Conservation (phyloP, 345 rosid genomes). For the Pistacia atlantica region DNA sequence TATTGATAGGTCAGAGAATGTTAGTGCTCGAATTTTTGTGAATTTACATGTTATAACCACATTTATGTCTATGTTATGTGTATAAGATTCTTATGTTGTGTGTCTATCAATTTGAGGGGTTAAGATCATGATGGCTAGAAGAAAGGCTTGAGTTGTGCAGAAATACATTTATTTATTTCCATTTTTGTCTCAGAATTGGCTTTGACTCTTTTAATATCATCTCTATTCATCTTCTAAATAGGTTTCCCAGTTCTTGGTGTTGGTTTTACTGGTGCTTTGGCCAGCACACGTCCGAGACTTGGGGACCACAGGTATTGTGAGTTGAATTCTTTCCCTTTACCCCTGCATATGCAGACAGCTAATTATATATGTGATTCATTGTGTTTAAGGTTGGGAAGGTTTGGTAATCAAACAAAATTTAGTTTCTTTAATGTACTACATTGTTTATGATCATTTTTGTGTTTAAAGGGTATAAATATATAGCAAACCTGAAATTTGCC, state of each 20-base stretch:
- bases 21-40: not conserved
- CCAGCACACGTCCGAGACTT: slow-evolving; percentile 56
- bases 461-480: not conserved
- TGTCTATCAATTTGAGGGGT: not conserved
- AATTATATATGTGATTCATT: not conserved
- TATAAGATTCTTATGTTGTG: not conserved
- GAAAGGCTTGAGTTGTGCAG: not conserved
- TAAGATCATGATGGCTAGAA: not conserved
- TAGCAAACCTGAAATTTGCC: not conserved
- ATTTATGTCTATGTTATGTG: not conserved
- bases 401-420: not conserved
- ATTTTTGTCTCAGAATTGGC: not conserved
- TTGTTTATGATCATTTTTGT: not conserved
- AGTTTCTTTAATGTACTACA: not conserved
- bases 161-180: not conserved
- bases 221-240: slow-evolving; percentile 26
- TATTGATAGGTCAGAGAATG: not conserved
- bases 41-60: not conserved
- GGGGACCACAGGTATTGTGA: slow-evolving; percentile 84
- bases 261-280: slow-evolving; percentile 84
- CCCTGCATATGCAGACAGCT: not conserved
- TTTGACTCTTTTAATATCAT: not conserved
- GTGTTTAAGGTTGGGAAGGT: not conserved
- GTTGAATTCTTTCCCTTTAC: slow-evolving; percentile 1
- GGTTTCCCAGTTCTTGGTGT: slow-evolving; percentile 83